phyloP scores from a whole-genome alignment of 192 early-diverging fungal genomes.

The Coemansia sp. region DNA sequence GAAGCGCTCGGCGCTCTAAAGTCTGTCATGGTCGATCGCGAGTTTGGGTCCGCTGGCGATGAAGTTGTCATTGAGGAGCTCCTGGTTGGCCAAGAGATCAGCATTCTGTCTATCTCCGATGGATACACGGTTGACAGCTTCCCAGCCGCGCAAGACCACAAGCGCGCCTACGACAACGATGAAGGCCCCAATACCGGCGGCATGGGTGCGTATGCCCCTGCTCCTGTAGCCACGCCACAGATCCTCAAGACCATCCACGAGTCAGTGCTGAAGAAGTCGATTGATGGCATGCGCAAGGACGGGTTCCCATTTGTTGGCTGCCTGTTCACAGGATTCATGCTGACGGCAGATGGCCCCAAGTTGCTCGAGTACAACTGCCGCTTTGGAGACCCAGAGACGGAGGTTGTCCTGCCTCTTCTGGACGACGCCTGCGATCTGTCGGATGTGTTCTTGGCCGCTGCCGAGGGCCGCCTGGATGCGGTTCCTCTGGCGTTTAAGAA shows the following conservation, averaged over 20 bases:
- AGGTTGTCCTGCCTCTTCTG: slow-evolving; percentile 90
- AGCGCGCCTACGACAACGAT: slow-evolving; percentile 93
- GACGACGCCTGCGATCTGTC: slow-evolving; percentile 80
- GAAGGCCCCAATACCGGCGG: slow-evolving; percentile 96
- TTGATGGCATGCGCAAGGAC: slow-evolving; percentile 95
- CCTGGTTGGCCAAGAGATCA: slow-evolving; percentile 91
- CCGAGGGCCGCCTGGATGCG: slow-evolving; percentile 88
- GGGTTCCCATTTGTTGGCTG: slow-evolving; percentile 96
- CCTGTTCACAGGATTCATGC: slow-evolving; percentile 96
- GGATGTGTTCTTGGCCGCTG: slow-evolving; percentile 83
- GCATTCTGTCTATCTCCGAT: slow-evolving; percentile 87
- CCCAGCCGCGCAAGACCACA: slow-evolving; percentile 98
- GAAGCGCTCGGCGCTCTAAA: slow-evolving; percentile 85
- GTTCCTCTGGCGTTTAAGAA: slow-evolving; percentile 71
- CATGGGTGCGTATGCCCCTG: slow-evolving; percentile 98
- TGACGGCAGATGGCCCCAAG: slow-evolving; percentile 86
- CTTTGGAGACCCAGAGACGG: slow-evolving; percentile 98
- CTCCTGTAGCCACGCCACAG: slow-evolving; percentile 82
- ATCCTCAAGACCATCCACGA: slow-evolving; percentile 69
- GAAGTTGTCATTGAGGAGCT: slow-evolving; percentile 97
- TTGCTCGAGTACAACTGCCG: slow-evolving; percentile 98
- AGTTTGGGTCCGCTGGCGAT: slow-evolving; percentile 85
- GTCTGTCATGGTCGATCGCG: slow-evolving; percentile 85
- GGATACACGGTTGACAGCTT: slow-evolving; percentile 89
- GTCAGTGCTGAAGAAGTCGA: slow-evolving; percentile 84